These are phyloP conservation scores for Pogostemon cablin DNA, from an alignment of 257 asterid genomes.

Conservation along the genomic window DNA sequence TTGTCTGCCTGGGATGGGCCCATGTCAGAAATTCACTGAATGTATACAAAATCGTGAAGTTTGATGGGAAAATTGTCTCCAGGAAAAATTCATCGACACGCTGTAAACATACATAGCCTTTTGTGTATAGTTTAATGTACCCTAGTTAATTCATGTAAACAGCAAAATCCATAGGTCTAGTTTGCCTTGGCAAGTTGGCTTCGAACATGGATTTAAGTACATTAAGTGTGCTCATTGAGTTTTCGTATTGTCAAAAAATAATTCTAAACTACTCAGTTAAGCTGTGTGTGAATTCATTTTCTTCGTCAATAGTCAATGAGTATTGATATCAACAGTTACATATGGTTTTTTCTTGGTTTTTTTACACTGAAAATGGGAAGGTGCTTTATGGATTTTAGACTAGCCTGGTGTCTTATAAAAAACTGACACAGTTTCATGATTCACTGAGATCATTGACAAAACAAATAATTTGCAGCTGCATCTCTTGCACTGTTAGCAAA, in stretches of 20 bases:
- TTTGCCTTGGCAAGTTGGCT: not conserved
- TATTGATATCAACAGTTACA: not conserved
- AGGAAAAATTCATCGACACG: not conserved
- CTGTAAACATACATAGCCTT: not conserved
- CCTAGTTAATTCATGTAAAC: constrained; percentile 11
- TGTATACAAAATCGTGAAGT: not conserved
- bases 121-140: not conserved
- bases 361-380: not conserved
- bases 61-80: constrained; percentile 2
- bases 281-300: not conserved
- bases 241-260: not conserved
- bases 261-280: not conserved
- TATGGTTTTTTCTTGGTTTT: not conserved
- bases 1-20: not conserved
- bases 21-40: too few species aligned
- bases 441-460: constrained; percentile 17
- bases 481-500: constrained; percentile 8
- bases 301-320: not conserved
- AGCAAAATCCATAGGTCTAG: not conserved
- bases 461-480: not conserved
- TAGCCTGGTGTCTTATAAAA: not conserved
- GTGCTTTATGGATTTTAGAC: not conserved
- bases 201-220: not conserved
- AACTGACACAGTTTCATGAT: not conserved
- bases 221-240: constrained; percentile 4